Conservation (phyloP, 306 rosid genomes). For the Castanospermum australe region DNA sequence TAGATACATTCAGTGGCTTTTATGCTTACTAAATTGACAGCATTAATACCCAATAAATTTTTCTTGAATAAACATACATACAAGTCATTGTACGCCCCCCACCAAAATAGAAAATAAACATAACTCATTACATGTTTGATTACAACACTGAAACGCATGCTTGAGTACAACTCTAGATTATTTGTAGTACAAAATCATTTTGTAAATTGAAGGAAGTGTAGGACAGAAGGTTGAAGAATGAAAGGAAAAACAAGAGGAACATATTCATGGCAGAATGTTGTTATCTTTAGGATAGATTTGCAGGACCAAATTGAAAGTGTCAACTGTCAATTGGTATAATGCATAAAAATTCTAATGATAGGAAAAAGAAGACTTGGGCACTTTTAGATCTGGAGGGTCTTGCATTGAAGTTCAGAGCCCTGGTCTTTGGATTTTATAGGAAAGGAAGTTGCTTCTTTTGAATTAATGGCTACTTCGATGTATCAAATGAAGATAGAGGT, state of each 20-base stretch:
- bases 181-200: neutral
- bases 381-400: neutral
- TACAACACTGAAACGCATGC: neutral
- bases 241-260: neutral
- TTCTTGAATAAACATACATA: neutral
- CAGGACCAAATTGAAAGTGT: neutral
- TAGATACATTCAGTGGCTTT: neutral
- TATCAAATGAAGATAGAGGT: conserved; percentile 6
- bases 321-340: neutral
- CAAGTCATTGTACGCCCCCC: neutral
- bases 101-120: neutral
- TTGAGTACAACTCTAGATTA: neutral
- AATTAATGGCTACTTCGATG: neutral
- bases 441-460: neutral
- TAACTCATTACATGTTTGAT: neutral
- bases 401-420: conserved; percentile 3
- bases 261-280: neutral
- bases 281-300: neutral
- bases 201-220: neutral
- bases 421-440: neutral
- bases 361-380: neutral
- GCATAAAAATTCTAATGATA: neutral
- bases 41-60: neutral
- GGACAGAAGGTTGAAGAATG: neutral
- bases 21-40: neutral